Percentiles rank a stretch among this genome's conserved stretches.
Conservation (phyloP, 371 early-diverging fungal species). For the Gilbertella persicaria region DNA sequence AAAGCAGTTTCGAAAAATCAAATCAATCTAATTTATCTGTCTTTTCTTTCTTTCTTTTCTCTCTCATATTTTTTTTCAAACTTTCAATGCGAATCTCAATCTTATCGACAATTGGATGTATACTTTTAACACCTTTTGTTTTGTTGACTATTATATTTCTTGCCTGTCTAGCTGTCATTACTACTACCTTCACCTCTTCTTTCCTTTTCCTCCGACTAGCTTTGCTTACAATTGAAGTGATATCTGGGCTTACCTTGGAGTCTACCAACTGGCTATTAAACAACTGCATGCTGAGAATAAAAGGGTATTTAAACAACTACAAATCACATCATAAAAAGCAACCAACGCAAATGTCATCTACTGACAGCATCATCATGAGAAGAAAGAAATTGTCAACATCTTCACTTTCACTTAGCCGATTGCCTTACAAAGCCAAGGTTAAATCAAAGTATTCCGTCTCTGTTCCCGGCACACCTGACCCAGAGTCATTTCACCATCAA, state of each 20-base stretch:
- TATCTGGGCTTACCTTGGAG: conserved; percentile 27
- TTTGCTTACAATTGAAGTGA: conserved; percentile 25
- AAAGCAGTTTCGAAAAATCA: too few species aligned
- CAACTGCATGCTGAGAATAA: conserved; percentile 10
- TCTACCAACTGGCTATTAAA: conserved; percentile 31
- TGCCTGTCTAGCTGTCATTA: conserved; percentile 19
- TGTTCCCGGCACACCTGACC: conserved; percentile 26
- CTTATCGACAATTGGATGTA: conserved; percentile 14
- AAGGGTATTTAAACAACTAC: not conserved
- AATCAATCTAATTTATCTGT: not conserved
- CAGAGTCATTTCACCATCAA: conserved; percentile 19
- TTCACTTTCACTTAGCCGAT: conserved; percentile 16
- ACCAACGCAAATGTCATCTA: not conserved
- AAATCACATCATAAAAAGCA: not conserved
- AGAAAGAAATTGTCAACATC: conserved; percentile 18
- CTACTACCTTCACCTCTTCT: conserved; percentile 32
- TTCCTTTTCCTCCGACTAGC: conserved; percentile 28
- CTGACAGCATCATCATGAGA: conserved; percentile 4
- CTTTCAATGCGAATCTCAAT: conserved; percentile 7
- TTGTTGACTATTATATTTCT: conserved; percentile 12
- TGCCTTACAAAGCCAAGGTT: conserved; percentile 22
- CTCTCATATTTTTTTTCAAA: not conserved
- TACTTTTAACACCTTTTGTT: conserved; percentile 23
- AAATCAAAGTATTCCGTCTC: conserved; percentile 25
- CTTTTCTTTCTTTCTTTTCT: conserved; percentile 4